These are phyloP conservation scores for Sphenostylis stenocarpa DNA, from an alignment of 306 rosid genomes.

Conservation along the genomic window DNA sequence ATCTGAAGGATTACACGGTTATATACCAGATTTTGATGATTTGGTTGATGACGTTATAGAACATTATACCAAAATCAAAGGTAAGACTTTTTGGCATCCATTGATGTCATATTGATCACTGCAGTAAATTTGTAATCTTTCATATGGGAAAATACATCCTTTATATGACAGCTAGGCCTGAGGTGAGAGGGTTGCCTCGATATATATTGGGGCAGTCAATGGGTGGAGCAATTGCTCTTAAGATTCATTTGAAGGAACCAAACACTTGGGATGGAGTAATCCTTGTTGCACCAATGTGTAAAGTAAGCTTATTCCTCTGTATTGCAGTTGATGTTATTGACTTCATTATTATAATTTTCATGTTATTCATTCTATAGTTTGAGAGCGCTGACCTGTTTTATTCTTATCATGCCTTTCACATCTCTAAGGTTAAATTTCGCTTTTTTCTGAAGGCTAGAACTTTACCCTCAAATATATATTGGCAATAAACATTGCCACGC, in stretches of 20 bases:
- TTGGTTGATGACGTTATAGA: constrained; percentile 72
- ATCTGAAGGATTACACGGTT: constrained; percentile 89
- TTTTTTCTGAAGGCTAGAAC: background rate
- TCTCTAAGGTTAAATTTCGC: background rate
- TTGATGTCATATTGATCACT: background rate
- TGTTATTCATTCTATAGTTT: background rate
- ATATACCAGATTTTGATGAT: constrained; percentile 66
- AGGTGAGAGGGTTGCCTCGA: constrained; percentile 64
- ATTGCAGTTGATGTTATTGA: constrained; percentile 21
- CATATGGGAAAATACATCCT: background rate
- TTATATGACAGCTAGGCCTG: constrained; percentile 61
- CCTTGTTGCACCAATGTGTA: constrained; percentile 98
- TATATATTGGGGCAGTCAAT: constrained; percentile 88
- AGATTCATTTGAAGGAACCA: constrained; percentile 80
- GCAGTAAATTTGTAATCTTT: background rate
- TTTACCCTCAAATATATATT: background rate
- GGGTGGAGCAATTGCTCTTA: constrained; percentile 95
- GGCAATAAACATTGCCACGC: background rate
- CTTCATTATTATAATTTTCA: constrained; percentile 12
- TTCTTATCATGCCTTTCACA: background rate
- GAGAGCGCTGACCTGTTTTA: background rate
- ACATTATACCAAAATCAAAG: constrained; percentile 63
- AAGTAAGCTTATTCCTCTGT: constrained; percentile 51
- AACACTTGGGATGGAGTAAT: constrained; percentile 75
- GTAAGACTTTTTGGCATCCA: constrained; percentile 29